These are phyloP conservation scores for Lasiosphaeria miniovina DNA, from an alignment of 495 filamentous ascomycete genomes.

Conservation along the genomic window DNA sequence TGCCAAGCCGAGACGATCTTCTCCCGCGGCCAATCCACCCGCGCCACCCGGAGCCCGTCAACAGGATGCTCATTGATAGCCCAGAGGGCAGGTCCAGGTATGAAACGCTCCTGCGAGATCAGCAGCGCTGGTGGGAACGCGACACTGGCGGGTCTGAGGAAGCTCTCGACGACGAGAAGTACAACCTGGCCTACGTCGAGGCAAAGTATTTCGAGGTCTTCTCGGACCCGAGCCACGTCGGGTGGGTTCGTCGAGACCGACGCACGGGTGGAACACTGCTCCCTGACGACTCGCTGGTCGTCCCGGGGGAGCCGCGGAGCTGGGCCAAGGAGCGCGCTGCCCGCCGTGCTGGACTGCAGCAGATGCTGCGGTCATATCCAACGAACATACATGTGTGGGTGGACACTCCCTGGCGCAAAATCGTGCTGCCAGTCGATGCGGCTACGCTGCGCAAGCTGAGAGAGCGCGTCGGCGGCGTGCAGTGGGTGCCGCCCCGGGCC, in stretches of 20 bases:
- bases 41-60: constrained; percentile 11
- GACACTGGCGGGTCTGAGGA: not conserved
- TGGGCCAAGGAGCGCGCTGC: constrained; percentile 34
- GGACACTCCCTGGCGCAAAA: constrained; percentile 27
- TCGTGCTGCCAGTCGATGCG: constrained; percentile 28
- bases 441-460: constrained; percentile 3
- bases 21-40: constrained; percentile 11
- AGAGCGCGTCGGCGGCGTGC: constrained; percentile 8
- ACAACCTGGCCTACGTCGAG: constrained; percentile 18
- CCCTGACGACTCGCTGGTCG: constrained; percentile 10
- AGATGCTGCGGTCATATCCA: constrained; percentile 30
- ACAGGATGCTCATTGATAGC: constrained; percentile 13
- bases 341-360: constrained; percentile 40
- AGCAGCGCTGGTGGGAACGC: constrained; percentile 5
- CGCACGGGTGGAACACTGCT: constrained; percentile 11
- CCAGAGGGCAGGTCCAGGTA: not conserved
- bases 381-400: constrained; percentile 19
- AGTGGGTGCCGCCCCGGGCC: constrained; percentile 15
- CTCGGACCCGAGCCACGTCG: not conserved
- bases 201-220: constrained; percentile 11
- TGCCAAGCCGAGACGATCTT: constrained; percentile 8
- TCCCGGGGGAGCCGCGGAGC: constrained; percentile 1
- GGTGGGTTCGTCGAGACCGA: constrained; percentile 10
- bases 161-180: not conserved
- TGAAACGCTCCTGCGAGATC: constrained; percentile 5